A percentile compares a stretch with the other conserved stretches of the same genome.
Conservation (phyloP, 192 early-diverging fungal species). For the Linnemannia hyalina region DNA sequence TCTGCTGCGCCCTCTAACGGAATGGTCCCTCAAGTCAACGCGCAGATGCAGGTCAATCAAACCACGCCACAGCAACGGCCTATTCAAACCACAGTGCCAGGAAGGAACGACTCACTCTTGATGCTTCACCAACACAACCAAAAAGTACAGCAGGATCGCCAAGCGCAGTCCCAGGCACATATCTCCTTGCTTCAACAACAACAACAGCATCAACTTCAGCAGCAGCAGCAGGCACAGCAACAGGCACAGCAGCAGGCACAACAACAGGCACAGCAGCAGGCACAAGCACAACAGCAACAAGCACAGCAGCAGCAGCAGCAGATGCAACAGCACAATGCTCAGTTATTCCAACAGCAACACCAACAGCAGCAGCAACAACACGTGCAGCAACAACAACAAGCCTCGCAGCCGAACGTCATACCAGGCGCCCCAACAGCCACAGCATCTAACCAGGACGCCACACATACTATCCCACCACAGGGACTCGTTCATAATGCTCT, state of each 20-base stretch:
- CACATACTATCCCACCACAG: constrained; percentile 9
- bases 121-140: constrained; percentile 34
- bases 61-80: constrained; percentile 10
- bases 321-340: constrained; percentile 30
- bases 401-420: constrained; percentile 11
- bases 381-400: constrained; percentile 14
- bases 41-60: constrained; percentile 14
- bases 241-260: constrained; percentile 36
- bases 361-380: constrained; percentile 26
- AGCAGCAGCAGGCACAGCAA: constrained; percentile 21
- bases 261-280: constrained; percentile 2
- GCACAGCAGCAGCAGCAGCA: constrained; percentile 23
- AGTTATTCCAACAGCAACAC: constrained; percentile 22
- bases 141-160: constrained; percentile 22
- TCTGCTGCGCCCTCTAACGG: not conserved
- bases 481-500: not conserved
- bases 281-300: constrained; percentile 1
- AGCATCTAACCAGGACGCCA: not conserved
- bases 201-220: constrained; percentile 26
- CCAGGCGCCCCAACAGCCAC: constrained; percentile 10
- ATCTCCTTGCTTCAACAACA: constrained; percentile 33
- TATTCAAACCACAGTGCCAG: not conserved
- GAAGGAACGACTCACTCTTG: constrained; percentile 25
- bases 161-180: constrained; percentile 38
- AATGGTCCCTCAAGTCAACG: constrained; percentile 14